Evolutionary conservation across 495 filamentous ascomycete species (phyloP).

Genomic region (Aspergillus olivimuriae): DNA sequence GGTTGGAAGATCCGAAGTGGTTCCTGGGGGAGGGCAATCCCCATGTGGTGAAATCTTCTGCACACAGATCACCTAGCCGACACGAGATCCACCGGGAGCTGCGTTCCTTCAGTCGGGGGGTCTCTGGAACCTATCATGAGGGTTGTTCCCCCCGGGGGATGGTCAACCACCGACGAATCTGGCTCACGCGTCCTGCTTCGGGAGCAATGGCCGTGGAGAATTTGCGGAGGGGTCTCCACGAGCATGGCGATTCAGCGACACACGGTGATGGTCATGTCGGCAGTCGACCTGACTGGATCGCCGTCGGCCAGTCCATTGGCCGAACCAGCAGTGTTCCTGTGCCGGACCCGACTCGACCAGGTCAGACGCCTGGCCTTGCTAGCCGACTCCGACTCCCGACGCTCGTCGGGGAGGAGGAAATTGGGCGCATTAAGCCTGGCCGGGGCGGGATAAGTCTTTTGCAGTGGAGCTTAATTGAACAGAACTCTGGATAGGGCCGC

Average conservation of each 20-base stretch:
- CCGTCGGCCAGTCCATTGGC: neutral
- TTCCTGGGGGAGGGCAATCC: neutral
- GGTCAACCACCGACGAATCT: slow-evolving; percentile 6
- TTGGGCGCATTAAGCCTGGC: neutral
- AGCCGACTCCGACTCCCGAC: slow-evolving; percentile 1
- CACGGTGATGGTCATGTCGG: slow-evolving; percentile 1
- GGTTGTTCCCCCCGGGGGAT: slow-evolving; percentile 4
- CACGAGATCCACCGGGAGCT: slow-evolving; percentile 2
- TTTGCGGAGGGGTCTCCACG: slow-evolving; percentile 9
- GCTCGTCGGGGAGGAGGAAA: neutral
- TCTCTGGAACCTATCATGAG: slow-evolving; percentile 7
- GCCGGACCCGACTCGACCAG: neutral
- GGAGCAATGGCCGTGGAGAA: slow-evolving; percentile 6
- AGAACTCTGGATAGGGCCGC: neutral
- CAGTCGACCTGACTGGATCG: slow-evolving; percentile 1
- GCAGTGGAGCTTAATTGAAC: slow-evolving; percentile 3
- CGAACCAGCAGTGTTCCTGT: neutral
- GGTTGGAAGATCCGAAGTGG: neutral
- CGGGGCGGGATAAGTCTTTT: slow-evolving; percentile 11
- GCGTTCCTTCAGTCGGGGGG: neutral
- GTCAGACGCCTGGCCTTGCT: neutral
- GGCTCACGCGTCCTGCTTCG: slow-evolving; percentile 2
- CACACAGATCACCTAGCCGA: slow-evolving; percentile 3
- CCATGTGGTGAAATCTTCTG: neutral
- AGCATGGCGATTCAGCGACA: slow-evolving; percentile 2